Conservation (phyloP, 2,329 filamentous ascomycete genomes). For the Aaosphaeria pasadenensis region DNA sequence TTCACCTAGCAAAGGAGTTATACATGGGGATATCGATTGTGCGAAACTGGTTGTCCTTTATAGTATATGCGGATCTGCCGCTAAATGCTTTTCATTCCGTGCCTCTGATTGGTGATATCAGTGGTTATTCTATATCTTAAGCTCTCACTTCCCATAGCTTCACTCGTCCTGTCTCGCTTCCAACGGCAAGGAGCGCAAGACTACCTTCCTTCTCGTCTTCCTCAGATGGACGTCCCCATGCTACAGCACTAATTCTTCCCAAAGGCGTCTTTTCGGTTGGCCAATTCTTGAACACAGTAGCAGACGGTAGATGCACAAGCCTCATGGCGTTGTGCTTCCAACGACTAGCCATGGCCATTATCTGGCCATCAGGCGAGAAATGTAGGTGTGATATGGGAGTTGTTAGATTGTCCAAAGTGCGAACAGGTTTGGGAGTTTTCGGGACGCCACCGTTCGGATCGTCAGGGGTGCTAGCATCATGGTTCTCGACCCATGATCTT, state of each 20-base stretch:
- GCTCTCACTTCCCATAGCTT: conserved; percentile 71
- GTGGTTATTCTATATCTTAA: conserved; percentile 7
- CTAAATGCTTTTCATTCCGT: background rate
- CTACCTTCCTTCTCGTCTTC: conserved; percentile 61
- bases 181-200: conserved; percentile 67
- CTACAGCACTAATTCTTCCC: conserved; percentile 68
- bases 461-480: conserved; percentile 6
- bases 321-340: conserved; percentile 87
- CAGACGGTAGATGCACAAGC: conserved; percentile 85
- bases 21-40: no score
- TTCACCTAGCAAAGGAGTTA: no score
- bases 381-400: conserved; percentile 76
- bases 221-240: conserved; percentile 43
- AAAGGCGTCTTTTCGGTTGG: conserved; percentile 86
- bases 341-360: conserved; percentile 80
- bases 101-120: background rate
- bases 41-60: no score
- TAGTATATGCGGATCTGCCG: no score
- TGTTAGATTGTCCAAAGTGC: conserved; percentile 79
- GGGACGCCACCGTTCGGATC: conserved; percentile 52
- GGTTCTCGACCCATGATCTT: conserved; percentile 53
- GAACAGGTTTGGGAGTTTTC: conserved; percentile 66
- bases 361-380: conserved; percentile 86
- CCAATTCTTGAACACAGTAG: conserved; percentile 96
- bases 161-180: conserved; percentile 85